A percentile compares a stretch with the other conserved stretches of the same genome.
These are phyloP conservation scores for Pulveroboletus sp. DNA, from an alignment of 768 basidiomycete species.

Conservation along the genomic window DNA sequence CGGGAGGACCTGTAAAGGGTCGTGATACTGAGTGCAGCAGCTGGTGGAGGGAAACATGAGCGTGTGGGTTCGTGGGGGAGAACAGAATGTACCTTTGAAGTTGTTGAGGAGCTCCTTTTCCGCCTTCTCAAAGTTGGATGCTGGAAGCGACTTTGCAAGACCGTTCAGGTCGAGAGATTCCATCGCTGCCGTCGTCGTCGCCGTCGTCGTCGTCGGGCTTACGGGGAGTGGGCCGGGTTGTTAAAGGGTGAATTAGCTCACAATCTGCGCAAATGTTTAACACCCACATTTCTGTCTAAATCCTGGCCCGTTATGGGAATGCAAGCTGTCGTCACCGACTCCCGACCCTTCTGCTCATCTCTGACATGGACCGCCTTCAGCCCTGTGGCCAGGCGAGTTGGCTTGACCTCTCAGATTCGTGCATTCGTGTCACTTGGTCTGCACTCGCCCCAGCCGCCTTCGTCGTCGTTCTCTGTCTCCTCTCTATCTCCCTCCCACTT, in stretches of 20 bases:
- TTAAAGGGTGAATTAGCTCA: conserved; percentile 2
- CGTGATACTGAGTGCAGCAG: conserved; percentile 79
- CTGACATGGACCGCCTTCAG: conserved; percentile 7
- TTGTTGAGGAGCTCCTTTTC: conserved; percentile 79
- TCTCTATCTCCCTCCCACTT: conserved; percentile 30
- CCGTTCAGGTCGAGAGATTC: conserved; percentile 78
- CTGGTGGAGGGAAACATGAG: conserved; percentile 37
- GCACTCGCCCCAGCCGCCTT: conserved; percentile 44
- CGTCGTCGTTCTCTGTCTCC: conserved; percentile 41
- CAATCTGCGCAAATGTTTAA: background rate
- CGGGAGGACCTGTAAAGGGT: conserved; percentile 79
- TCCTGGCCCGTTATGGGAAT: background rate
- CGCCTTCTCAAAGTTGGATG: conserved; percentile 63
- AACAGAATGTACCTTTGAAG: conserved; percentile 57
- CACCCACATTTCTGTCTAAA: background rate
- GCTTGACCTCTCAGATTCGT: conserved; percentile 41
- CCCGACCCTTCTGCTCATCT: background rate
- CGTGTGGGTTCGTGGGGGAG: background rate
- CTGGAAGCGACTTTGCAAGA: conserved; percentile 70
- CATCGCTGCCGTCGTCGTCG: conserved; percentile 37
- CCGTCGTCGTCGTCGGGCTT: conserved; percentile 1
- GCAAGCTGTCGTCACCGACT: background rate
- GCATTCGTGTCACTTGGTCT: conserved; percentile 51
- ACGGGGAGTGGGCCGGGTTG: background rate
- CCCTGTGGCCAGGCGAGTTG: conserved; percentile 13